A percentile compares a stretch with the other conserved stretches of the same genome.
Conservation (phyloP, 805 yeast species). For the Cyberlindnera mycetangii region DNA sequence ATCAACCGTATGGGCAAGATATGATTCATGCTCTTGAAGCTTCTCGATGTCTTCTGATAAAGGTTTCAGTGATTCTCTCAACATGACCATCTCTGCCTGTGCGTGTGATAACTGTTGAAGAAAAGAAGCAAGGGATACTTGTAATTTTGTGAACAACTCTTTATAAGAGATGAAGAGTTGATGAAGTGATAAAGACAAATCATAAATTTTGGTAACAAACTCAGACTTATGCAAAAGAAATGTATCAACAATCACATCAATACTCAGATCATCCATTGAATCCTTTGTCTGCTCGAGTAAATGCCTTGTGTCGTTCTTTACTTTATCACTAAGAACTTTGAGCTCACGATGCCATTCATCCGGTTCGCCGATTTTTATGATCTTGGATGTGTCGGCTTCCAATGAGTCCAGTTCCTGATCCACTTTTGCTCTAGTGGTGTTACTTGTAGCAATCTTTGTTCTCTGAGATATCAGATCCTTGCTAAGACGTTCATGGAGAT, state of each 20-base stretch:
- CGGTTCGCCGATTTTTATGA: constrained; percentile 14
- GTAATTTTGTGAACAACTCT: constrained; percentile 32
- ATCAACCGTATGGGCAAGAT: constrained; percentile 47
- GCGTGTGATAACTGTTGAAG: constrained; percentile 18
- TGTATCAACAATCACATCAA: constrained; percentile 24
- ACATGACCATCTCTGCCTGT: constrained; percentile 21
- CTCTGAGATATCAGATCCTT: constrained; percentile 30
- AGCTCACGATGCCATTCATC: constrained; percentile 21
- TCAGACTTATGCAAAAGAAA: constrained; percentile 26
- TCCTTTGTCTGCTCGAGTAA: constrained; percentile 15
- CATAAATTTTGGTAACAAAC: constrained; percentile 32
- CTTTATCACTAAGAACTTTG: constrained; percentile 16
- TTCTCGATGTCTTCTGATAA: constrained; percentile 20
- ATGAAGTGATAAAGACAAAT: constrained; percentile 35
- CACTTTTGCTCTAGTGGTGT: constrained; percentile 34
- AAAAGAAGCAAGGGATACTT: constrained; percentile 14
- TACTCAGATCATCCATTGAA: constrained; percentile 18
- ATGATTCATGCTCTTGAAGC: constrained; percentile 25
- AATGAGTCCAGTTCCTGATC: constrained; percentile 41
- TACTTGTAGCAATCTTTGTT: constrained; percentile 35
- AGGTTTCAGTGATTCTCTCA: constrained; percentile 25
- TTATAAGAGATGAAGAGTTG: constrained; percentile 33
- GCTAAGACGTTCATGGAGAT: constrained; percentile 20
- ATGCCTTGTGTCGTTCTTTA: constrained; percentile 25
- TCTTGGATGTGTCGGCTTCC: constrained; percentile 38